phyloP scores from a whole-genome alignment of 176 grass and related monocot species.

The Dactylis glomerata region DNA sequence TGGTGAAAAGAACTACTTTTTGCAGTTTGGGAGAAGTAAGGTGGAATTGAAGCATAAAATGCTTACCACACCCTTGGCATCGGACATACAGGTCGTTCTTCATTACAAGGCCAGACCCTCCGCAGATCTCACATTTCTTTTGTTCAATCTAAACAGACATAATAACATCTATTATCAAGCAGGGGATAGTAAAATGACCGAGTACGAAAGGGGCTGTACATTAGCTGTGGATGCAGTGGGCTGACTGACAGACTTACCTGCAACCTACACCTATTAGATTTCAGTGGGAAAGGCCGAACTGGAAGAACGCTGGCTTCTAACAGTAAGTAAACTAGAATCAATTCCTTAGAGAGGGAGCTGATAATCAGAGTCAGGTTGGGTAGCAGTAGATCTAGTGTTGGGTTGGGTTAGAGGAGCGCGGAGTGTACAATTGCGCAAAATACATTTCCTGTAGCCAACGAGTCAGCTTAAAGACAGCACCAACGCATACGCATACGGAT shows the following conservation, averaged over 20 bases:
- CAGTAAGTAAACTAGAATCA: background rate
- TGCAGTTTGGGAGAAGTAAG: background rate
- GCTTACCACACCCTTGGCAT: conserved; percentile 81
- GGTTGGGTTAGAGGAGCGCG: background rate
- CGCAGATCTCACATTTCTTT: conserved; percentile 73
- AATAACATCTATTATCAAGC: background rate
- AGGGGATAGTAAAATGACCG: background rate
- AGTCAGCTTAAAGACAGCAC: background rate
- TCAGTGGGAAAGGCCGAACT: background rate
- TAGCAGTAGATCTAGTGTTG: background rate
- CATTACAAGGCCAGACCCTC: conserved; percentile 73
- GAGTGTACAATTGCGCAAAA: background rate
- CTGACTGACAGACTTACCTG: background rate
- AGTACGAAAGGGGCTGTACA: background rate
- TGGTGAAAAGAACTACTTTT: background rate
- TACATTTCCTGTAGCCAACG: background rate
- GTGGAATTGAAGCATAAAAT: background rate
- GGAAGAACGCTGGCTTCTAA: background rate
- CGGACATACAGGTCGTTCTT: conserved; percentile 55
- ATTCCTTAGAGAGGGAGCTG: background rate
- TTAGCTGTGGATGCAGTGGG: background rate
- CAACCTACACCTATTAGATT: background rate
- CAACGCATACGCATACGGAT: no score
- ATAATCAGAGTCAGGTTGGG: background rate
- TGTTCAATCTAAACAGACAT: conserved; percentile 49